Evolutionary conservation across 495 filamentous ascomycete species (phyloP).

Genomic region (Neurospora hispaniola): DNA sequence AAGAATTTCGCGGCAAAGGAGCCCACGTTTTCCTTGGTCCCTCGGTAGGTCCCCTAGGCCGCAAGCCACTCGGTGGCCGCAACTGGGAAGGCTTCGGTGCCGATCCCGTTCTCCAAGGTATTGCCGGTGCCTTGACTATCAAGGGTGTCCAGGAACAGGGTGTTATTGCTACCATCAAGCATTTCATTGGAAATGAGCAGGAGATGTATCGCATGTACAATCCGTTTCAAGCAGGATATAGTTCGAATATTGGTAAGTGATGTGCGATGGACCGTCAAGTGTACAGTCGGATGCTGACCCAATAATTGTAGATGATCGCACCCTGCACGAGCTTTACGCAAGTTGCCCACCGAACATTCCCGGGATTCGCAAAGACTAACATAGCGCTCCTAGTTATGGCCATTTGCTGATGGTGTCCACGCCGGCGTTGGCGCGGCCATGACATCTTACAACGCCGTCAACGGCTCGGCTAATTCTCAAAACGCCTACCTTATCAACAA

Average conservation of each 20-base stretch:
- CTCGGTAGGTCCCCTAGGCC: slow-evolving; percentile 53
- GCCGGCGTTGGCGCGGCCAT: slow-evolving; percentile 64
- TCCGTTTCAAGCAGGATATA: slow-evolving; percentile 45
- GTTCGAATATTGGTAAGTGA: slow-evolving; percentile 39
- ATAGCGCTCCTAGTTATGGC: slow-evolving; percentile 41
- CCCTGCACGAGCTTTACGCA: slow-evolving; percentile 62
- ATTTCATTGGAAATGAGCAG: slow-evolving; percentile 66
- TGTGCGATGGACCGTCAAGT: background rate
- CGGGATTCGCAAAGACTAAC: background rate
- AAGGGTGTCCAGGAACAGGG: slow-evolving; percentile 67
- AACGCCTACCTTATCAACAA: slow-evolving; percentile 63
- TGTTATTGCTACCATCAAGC: slow-evolving; percentile 63
- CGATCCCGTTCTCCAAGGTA: slow-evolving; percentile 61
- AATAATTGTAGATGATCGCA: slow-evolving; percentile 53
- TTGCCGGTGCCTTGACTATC: slow-evolving; percentile 52
- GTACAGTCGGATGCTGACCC: background rate
- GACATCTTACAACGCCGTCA: slow-evolving; percentile 68
- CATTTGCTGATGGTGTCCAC: slow-evolving; percentile 59
- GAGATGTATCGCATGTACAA: slow-evolving; percentile 62
- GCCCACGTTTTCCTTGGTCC: slow-evolving; percentile 63
- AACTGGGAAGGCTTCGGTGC: slow-evolving; percentile 72
- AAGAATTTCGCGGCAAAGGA: slow-evolving; percentile 64
- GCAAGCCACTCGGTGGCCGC: slow-evolving; percentile 57
- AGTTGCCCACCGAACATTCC: background rate
- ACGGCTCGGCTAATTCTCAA: slow-evolving; percentile 58